Base-by-base conservation (phyloP, 2,329 filamentous ascomycete species). In the Pseudogymnoascus sp. region DNA sequence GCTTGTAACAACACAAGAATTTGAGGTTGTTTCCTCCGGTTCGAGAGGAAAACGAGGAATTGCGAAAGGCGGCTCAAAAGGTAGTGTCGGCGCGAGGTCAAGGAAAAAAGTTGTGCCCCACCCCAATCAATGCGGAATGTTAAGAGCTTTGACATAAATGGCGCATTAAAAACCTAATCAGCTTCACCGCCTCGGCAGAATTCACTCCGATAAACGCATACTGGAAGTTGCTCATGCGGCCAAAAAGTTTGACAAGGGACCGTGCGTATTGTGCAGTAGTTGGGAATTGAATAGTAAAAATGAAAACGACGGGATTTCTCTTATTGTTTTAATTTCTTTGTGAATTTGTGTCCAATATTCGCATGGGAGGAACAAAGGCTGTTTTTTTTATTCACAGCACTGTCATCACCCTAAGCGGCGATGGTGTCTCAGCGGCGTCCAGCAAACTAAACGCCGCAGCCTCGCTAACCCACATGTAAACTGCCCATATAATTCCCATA, bases 41-140 rank as follows among this genome's bases (percentile, higher is more conserved):
- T 20, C n/a, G 59, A 60, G 59, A 32, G 37, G 41, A 47, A 30
- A 30, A 32, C 32, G 25, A 60, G 41, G 60, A 61, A 61, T 61
- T 22, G 18, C 16, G 20, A 61, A 28, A 54, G 47, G 47, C 47
- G 47, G 47, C 47, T 54, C 47, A 54, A 54, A 32, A 32, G n/a
- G 47, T 54, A 54, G 47, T 32, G 30, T 54, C 47, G 47, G 47
- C 47, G 47, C 47, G 47, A 54, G 47, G 47, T 54, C 47, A 54
- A 54, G 47, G 47, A 54, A 54, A 54, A 54, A 54, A 54, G 47
- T 54, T 54, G 47, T 54, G 47, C 47, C 47, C 47, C 47, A 54
- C 47, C 47, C 47, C 28, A 54, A 54, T 54, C 47, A 54, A 54
- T 54, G 47, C 28, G 47, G 28, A 54, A 54, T 32, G 28, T 54